phyloP scores from a whole-genome alignment of 1,139 yeast genomes.

The Taiozyma sp. region DNA sequence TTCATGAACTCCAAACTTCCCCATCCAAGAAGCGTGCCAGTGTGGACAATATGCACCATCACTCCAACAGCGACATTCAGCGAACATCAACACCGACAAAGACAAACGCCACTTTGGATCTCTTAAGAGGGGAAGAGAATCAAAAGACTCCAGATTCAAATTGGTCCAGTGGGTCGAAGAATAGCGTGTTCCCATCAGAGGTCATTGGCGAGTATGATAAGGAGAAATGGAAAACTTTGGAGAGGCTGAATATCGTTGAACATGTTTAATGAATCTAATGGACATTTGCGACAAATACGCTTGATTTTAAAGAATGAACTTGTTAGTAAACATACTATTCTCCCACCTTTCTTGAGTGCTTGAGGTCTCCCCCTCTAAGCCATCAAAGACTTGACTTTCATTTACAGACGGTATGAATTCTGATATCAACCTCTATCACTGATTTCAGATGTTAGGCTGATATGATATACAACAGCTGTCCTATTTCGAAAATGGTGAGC shows the following conservation, averaged over 20 bases:
- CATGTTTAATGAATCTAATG: not conserved
- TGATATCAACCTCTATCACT: too few relatives aligned
- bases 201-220: constrained; percentile 60
- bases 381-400: too few relatives aligned
- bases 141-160: constrained; percentile 29
- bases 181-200: constrained; percentile 50
- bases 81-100: constrained; percentile 5
- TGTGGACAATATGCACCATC: not conserved
- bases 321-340: not conserved
- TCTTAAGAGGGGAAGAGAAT: not conserved
- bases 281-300: not conserved
- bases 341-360: too few relatives aligned
- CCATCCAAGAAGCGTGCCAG: constrained; percentile 11
- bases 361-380: too few relatives aligned
- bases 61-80: not conserved
- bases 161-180: constrained; percentile 35
- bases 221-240: constrained; percentile 57
- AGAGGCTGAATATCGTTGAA: constrained; percentile 24
- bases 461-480: too few relatives aligned
- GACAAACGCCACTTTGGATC: not conserved
- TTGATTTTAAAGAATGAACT: not conserved
- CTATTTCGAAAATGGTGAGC: too few relatives aligned
- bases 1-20: constrained; percentile 33
- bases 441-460: too few relatives aligned
- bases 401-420: too few relatives aligned